Base-by-base conservation (phyloP, 768 basidiomycete species). In the Tephrocybe rancida region DNA sequence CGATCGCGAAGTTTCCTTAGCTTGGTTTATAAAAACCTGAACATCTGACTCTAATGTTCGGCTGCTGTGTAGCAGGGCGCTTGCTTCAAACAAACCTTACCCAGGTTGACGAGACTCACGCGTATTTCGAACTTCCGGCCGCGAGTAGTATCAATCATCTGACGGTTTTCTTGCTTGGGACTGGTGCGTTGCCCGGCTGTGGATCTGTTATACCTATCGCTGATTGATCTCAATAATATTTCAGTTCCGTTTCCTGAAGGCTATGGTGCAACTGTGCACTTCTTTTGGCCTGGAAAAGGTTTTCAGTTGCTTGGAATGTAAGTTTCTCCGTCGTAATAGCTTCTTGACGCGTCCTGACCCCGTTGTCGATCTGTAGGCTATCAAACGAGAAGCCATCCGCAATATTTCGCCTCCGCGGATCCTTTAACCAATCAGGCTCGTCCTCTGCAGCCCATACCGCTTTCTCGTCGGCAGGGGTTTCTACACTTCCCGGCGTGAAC, bases 311-410 rank as follows among this genome's bases (percentile, higher is more conserved):
- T 95, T 8, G 92, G 92, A 64, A 89, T 90, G 92, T 90, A 60
- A 63, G 89, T 32, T 8, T 3, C 25, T 24, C n/a, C n/a, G n/a
- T 37, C 26, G 18, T 52, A 18, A 37, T 34, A 42, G 0, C n/a
- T 16, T 29, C 32, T 2, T 19, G 25, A 16, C 27, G 14, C 44
- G n/a, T 34, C 27, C 13, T 47, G 24, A 42, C 24, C 26, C 44
- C 3, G 48, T 37, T 52, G 25, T 22, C 11, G 11, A 39, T n/a
- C 5, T 29, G 11, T 58, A 94, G 92, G 85, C 77, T 95, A 22
- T 91, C 91, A 13, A 93, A 93, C 64, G 90, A 92, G 27, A 93
- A 93, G 65, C 92, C 92, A 0, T 92, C 90, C 10, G 90, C 91
- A 0, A 91, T 94, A 63, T 93, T 93, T 72, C 90, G 92, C 21